phyloP scores from a whole-genome alignment of 2,329 filamentous ascomycete genomes.

The Onygena corvina region DNA sequence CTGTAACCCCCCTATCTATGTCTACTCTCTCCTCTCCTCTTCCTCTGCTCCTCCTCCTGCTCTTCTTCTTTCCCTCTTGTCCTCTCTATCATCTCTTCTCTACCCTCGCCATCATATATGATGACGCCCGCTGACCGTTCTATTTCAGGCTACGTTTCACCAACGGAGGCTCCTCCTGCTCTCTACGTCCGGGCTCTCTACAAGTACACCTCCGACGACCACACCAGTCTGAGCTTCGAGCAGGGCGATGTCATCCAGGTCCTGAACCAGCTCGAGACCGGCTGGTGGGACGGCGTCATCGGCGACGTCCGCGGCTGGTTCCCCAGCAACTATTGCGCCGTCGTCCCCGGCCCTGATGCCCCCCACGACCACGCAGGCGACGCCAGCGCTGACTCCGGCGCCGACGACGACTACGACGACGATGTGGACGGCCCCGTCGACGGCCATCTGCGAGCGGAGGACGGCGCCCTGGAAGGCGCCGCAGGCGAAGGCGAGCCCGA shows the following conservation, averaged over 20 bases:
- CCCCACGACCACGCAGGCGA: slow-evolving; percentile 36
- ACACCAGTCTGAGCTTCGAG: slow-evolving; percentile 90
- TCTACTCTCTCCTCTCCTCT: background rate
- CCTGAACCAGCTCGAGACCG: slow-evolving; percentile 92
- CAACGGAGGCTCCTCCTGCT: slow-evolving; percentile 35
- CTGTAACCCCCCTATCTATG: slow-evolving; percentile 2
- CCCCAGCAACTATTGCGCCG: slow-evolving; percentile 94
- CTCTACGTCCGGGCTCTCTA: slow-evolving; percentile 92
- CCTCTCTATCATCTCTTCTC: background rate
- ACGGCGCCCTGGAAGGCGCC: slow-evolving; percentile 54
- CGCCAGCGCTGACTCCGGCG: slow-evolving; percentile 37
- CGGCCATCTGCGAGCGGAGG: slow-evolving; percentile 50
- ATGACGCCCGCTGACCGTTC: slow-evolving; percentile 2
- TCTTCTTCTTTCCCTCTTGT: background rate
- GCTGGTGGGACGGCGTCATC: slow-evolving; percentile 99
- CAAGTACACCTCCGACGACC: slow-evolving; percentile 95
- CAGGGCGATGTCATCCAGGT: slow-evolving; percentile 97
- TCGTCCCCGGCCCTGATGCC: slow-evolving; percentile 66
- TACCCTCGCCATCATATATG: background rate
- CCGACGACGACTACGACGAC: slow-evolving; percentile 52
- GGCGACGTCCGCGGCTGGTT: slow-evolving; percentile 97
- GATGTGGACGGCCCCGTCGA: slow-evolving; percentile 53
- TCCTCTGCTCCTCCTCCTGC: background rate
- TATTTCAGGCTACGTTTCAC: slow-evolving; percentile 9
- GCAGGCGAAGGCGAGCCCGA: slow-evolving; percentile 54